Evolutionary conservation across 2,329 filamentous ascomycete species (phyloP).

Genomic region (Exophiala oligosperma): DNA sequence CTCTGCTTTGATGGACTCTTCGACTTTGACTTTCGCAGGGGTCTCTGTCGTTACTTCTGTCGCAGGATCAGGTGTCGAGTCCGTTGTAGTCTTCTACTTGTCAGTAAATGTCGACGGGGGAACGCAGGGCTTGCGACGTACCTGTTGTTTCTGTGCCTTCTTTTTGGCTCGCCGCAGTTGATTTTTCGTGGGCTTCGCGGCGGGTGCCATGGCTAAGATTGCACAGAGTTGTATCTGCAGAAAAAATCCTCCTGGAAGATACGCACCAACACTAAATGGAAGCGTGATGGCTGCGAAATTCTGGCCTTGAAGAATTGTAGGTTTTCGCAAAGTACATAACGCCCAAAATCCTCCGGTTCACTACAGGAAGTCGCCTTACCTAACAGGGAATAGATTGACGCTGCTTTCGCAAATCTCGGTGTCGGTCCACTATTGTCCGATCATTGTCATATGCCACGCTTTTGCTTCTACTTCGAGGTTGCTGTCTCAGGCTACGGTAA

Average conservation of each 20-base stretch:
- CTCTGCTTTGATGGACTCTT: constrained; percentile 20
- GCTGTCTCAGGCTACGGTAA: no score
- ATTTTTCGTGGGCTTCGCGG: constrained; percentile 82
- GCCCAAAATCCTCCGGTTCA: no score
- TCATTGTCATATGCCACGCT: background rate
- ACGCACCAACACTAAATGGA: no score
- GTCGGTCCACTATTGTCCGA: background rate
- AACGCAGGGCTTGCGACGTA: constrained; percentile 34
- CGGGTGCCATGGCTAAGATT: constrained; percentile 24
- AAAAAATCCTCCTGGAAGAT: no score
- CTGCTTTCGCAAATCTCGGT: background rate
- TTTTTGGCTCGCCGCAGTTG: constrained; percentile 90
- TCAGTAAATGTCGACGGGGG: constrained; percentile 1
- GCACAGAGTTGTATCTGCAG: background rate
- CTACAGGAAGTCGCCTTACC: background rate
- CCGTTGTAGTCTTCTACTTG: constrained; percentile 15
- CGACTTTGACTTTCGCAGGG: constrained; percentile 11
- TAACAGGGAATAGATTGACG: background rate
- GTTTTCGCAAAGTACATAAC: no score
- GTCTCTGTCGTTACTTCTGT: constrained; percentile 7
- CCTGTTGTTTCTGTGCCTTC: constrained; percentile 80
- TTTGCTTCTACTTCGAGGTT: background rate
- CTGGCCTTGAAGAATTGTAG: no score
- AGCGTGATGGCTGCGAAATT: no score
- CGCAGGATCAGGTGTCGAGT: constrained; percentile 18